These are phyloP conservation scores for Kondoa subrosea DNA, from an alignment of 768 basidiomycete genomes.

Conservation along the genomic window DNA sequence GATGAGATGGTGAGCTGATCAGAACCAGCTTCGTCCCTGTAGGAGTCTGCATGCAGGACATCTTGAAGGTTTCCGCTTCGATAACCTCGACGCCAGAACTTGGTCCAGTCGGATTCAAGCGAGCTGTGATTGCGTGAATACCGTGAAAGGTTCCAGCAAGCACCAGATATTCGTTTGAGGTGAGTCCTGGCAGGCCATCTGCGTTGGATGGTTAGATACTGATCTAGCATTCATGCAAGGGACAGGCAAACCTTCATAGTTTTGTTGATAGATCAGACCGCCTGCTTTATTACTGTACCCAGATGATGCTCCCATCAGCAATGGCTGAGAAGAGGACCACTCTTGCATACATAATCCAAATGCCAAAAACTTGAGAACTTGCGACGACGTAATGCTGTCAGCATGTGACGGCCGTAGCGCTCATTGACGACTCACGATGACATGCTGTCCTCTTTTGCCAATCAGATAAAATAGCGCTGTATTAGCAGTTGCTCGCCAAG, in stretches of 20 bases:
- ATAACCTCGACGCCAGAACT: conserved; percentile 88
- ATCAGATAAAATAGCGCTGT: too few relatives aligned
- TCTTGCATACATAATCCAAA: conserved; percentile 6
- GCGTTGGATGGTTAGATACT: conserved; percentile 4
- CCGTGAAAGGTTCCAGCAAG: conserved; percentile 92
- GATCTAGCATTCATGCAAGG: not conserved
- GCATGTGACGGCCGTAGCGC: too few relatives aligned
- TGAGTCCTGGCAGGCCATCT: conserved; percentile 83
- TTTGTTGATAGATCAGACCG: conserved; percentile 82
- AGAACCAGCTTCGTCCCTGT: conserved; percentile 96
- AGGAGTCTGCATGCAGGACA: conserved; percentile 71
- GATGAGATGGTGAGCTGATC: conserved; percentile 54
- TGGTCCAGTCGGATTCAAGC: conserved; percentile 53
- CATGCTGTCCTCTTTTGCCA: too few relatives aligned
- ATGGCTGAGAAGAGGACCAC: conserved; percentile 5
- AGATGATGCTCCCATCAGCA: conserved; percentile 28
- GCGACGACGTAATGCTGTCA: too few relatives aligned
- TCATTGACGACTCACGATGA: not conserved
- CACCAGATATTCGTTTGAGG: conserved; percentile 86
- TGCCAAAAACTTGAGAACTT: conserved; percentile 2
- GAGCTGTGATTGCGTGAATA: conserved; percentile 93
- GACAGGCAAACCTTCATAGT: conserved; percentile 55
- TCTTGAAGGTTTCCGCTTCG: conserved; percentile 87
- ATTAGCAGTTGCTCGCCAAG: too few relatives aligned
- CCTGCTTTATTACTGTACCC: conserved; percentile 93